Evolutionary conservation across 768 basidiomycete species (phyloP), one percentile per base, ranked within the genome.

Genomic region (Suillus clintonianus): DNA sequence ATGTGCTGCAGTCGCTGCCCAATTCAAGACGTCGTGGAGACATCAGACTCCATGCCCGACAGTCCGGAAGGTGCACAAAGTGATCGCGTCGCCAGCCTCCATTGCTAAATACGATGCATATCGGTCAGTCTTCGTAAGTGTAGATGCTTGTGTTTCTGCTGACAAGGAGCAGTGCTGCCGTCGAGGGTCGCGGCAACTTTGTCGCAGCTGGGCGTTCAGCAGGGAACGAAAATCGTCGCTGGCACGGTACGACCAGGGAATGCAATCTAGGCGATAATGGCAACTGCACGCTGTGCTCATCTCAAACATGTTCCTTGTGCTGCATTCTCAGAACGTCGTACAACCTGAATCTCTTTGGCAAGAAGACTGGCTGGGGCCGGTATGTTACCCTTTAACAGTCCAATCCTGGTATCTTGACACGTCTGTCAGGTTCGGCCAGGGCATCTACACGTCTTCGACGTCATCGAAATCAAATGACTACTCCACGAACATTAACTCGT

Each of bases 391-490:
- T 19, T 63, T 11, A 43, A 48, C 27, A 14, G 2, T 32, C 19
- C 9, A 13, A n/a, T 54, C 32, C 9, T 45, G 30, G 14, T 42
- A 36, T 37, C 2, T 6, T 63, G 53, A 19, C 22, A 5, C 36
- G 8, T 34, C 24, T 61, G 22, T 66, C 39, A 89, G 88, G 64
- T 89, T 90, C 57, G 89, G 89, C 30, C 83, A 84, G 42, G 89
- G 89, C 30, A 87, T 90, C 47, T 90, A 90, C 70, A 89, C 89
- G 1, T 89, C 88, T 6, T 87, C 87, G n/a, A 90, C 89, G 1
- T 89, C 89, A n/a, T 90, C 89, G 8, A 90, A 90, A 83, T 88
- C 89, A 19, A 86, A 89, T 64, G 89, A 91, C 73, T 91, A 91
- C 70, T 88, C 88, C 13, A 79, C 77, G 59, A 89, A 88, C 64